Conservation (phyloP, 345 rosid genomes). For the Hibiscus trionum region DNA sequence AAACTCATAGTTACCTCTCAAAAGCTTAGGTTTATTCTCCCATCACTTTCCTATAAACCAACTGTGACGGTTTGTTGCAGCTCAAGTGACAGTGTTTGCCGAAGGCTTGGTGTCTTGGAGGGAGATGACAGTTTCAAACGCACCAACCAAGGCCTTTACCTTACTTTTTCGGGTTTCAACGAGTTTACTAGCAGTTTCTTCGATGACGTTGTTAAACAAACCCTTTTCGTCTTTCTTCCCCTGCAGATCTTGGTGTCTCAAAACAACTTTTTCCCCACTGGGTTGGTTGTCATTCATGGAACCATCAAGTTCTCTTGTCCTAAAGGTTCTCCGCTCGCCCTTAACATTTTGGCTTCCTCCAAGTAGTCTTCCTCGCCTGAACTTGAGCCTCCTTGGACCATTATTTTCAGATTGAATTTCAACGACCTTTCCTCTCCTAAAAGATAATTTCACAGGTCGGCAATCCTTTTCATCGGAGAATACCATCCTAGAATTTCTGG, state of each 20-base stretch:
- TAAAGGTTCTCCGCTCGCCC: constrained; percentile 32
- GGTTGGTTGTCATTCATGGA: constrained; percentile 14
- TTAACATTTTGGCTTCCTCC: constrained; percentile 31
- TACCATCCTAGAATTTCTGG: constrained; percentile 21
- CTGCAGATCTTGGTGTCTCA: constrained; percentile 65
- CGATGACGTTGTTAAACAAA: constrained; percentile 73
- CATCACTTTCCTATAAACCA: constrained; percentile 8
- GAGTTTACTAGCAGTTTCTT: constrained; percentile 89
- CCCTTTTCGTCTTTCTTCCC: constrained; percentile 50
- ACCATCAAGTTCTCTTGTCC: constrained; percentile 33
- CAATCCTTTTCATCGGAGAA: constrained; percentile 22
- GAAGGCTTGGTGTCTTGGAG: constrained; percentile 54
- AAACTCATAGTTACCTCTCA: constrained; percentile 11
- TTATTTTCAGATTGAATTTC: constrained; percentile 43
- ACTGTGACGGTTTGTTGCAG: not conserved
- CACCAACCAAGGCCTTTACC: constrained; percentile 94
- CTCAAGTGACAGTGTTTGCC: constrained; percentile 5
- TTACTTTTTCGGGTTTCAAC: constrained; percentile 77
- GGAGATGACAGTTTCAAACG: constrained; percentile 91
- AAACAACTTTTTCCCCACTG: constrained; percentile 38
- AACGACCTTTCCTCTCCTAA: constrained; percentile 58
- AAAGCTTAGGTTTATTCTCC: constrained; percentile 23
- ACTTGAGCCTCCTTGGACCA: constrained; percentile 57
- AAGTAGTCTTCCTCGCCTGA: constrained; percentile 46
- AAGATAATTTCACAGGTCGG: constrained; percentile 36